Evolutionary conservation across 768 basidiomycete genomes (phyloP).

Genomic region (Lentinula raphanica): DNA sequence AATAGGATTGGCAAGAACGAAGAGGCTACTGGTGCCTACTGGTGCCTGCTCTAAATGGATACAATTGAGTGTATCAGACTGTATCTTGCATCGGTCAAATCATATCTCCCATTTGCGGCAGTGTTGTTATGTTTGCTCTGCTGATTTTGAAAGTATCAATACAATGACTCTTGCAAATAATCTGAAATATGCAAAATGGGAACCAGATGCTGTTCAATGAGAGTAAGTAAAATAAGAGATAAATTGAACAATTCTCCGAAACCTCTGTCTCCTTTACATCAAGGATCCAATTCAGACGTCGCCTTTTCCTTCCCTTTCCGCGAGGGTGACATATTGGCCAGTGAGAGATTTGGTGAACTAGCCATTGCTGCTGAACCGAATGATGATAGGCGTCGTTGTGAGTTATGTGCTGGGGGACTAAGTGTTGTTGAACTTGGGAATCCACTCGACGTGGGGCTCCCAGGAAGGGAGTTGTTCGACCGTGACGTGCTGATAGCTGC

Average conservation of each 20-base stretch:
- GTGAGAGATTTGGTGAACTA: conserved; percentile 34
- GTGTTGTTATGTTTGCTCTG: background rate
- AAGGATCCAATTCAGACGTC: background rate
- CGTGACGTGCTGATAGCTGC: conserved; percentile 22
- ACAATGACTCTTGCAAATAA: background rate
- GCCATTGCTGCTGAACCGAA: conserved; percentile 32
- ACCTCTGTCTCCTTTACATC: background rate
- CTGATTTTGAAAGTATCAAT: background rate
- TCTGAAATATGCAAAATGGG: background rate
- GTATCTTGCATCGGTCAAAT: background rate
- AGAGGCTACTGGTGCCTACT: no score
- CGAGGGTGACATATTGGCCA: conserved; percentile 28
- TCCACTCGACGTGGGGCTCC: conserved; percentile 25
- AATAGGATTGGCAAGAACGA: background rate
- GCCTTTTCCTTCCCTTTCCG: conserved; percentile 45
- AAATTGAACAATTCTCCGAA: background rate
- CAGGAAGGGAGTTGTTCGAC: conserved; percentile 33
- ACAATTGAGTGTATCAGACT: no score
- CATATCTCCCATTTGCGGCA: background rate
- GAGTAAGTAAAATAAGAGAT: background rate
- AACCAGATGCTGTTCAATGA: background rate
- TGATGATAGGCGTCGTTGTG: conserved; percentile 31
- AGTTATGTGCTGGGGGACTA: conserved; percentile 21
- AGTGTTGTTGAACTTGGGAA: conserved; percentile 17
- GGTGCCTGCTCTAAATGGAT: no score